Evolutionary conservation across 2,329 filamentous ascomycete species (phyloP), one percentile per base, ranked within the genome.

Genomic region (Penicillium sp.): DNA sequence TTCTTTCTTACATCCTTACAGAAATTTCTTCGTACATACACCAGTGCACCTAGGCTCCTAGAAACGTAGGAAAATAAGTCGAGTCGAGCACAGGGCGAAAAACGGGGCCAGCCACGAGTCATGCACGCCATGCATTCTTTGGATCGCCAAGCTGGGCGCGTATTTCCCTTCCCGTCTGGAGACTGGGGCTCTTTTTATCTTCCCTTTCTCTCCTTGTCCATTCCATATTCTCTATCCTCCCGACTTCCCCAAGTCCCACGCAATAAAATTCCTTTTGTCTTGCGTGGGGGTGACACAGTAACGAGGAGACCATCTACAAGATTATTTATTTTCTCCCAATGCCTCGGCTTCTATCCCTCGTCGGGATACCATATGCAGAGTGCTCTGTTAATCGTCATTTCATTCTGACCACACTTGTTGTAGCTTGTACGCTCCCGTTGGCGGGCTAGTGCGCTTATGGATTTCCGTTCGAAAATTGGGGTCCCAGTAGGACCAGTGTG

Each of bases 61-160:
- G 24, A 27, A 27, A 6, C 4, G 24, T 6, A 27, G 24, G 24
- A 27, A 27, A 27, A 6, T 27, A 27, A 27, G 24, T 4, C 24
- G 18, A 18, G 39, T 27, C 24, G 18, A 18, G 39, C 18, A 19
- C 18, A 44, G 43, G 43, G 44, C 16, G 24, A 13, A 47, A 35
- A 35, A 47, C 33, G 47, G 47, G 39, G 54, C 18, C 37, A 35
- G 53, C 54, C 65, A 62, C 62, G 65, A 66, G 62, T 61, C 57
- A 63, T 67, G 64, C 55, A 66, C 31, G 62, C 59, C 62, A 63
- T 61, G 62, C 51, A 56, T 58, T 61, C 31, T 22, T 50, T 43
- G 57, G 41, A 55, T 60, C 54, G 22, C 50, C 49, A 50, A 56
- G 63, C 61, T 56, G 60, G 58, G 60, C 55, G 56, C 62, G 36